Conservation (phyloP, 2,329 filamentous ascomycete genomes). For the Penicillium psychrosexuale region DNA sequence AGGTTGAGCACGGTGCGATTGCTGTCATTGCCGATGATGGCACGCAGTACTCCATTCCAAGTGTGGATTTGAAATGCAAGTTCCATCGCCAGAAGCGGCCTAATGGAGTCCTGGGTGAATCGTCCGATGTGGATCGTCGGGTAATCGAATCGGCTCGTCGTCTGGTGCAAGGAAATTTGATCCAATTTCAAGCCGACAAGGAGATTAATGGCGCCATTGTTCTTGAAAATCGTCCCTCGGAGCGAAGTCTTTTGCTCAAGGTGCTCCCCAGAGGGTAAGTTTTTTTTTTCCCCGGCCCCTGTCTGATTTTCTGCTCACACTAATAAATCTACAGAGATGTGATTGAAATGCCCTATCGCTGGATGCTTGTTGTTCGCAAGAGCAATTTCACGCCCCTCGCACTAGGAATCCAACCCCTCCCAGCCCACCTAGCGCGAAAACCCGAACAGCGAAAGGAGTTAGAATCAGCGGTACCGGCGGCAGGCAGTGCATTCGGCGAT, state of each 20-base stretch:
- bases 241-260: slow-evolving; percentile 74
- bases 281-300: slow-evolving; percentile 3
- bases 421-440: slow-evolving; percentile 48
- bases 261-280: slow-evolving; percentile 80
- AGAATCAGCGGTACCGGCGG: slow-evolving; percentile 60
- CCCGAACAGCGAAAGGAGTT: slow-evolving; percentile 55
- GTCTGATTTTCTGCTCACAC: slow-evolving; percentile 1
- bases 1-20: slow-evolving; percentile 81
- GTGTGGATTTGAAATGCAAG: slow-evolving; percentile 89
- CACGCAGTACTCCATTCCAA: slow-evolving; percentile 86
- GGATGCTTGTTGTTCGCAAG: slow-evolving; percentile 50
- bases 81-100: slow-evolving; percentile 89
- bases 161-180: slow-evolving; percentile 69
- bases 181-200: slow-evolving; percentile 80
- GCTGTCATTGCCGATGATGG: slow-evolving; percentile 87
- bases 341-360: slow-evolving; percentile 62
- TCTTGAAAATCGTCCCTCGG: slow-evolving; percentile 73
- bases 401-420: slow-evolving; percentile 47
- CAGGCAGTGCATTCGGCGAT: slow-evolving; percentile 65
- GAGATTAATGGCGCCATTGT: slow-evolving; percentile 91
- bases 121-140: slow-evolving; percentile 66
- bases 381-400: slow-evolving; percentile 48
- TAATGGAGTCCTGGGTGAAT: slow-evolving; percentile 66
- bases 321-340: slow-evolving; percentile 32
- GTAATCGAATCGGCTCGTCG: slow-evolving; percentile 66